Base-by-base conservation (phyloP, 345 rosid species). In the Anastatica hierochuntica region DNA sequence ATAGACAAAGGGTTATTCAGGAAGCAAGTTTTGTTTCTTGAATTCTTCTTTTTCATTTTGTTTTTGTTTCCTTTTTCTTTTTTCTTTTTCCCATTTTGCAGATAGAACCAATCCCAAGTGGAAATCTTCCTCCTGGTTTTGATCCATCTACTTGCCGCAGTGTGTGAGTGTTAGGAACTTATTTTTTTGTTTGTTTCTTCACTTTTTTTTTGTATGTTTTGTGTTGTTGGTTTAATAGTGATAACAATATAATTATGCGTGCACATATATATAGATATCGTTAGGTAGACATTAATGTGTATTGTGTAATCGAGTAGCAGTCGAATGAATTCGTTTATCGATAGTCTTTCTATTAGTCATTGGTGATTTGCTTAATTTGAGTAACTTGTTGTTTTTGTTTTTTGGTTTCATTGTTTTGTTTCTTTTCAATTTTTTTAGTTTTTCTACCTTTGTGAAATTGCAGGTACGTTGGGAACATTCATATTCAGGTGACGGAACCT, bases 151-250 rank as follows among this genome's bases (percentile, higher is more conserved):
- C 90, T 81, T 87, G 96, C 83, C 87, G 90, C 80, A 84, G 96
- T 74, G 87, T 87, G 96, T 87, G 94, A 84, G 96, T 83, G 67
- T n/a, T n/a, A n/a, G n/a, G n/a, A n/a, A n/a, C n/a, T n/a, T n/a
- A n/a, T n/a, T n/a, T n/a, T n/a, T n/a, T n/a, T n/a, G n/a, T n/a
- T n/a, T n/a, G n/a, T n/a, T n/a, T n/a, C n/a, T n/a, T n/a, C n/a
- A n/a, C n/a, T n/a, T n/a, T n/a, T n/a, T n/a, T n/a, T n/a, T n/a
- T n/a, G n/a, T n/a, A n/a, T n/a, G n/a, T n/a, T n/a, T n/a, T n/a
- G n/a, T n/a, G n/a, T n/a, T n/a, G n/a, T n/a, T n/a, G n/a, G n/a
- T n/a, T n/a, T n/a, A n/a, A n/a, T n/a, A n/a, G n/a, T n/a, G n/a
- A n/a, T n/a, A n/a, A n/a, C n/a, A n/a, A n/a, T n/a, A n/a, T n/a